Percentiles rank a stretch among this genome's conserved stretches.
These are phyloP conservation scores for Exophiala sp. DNA, from an alignment of 2,329 filamentous ascomycete genomes.

Conservation along the genomic window DNA sequence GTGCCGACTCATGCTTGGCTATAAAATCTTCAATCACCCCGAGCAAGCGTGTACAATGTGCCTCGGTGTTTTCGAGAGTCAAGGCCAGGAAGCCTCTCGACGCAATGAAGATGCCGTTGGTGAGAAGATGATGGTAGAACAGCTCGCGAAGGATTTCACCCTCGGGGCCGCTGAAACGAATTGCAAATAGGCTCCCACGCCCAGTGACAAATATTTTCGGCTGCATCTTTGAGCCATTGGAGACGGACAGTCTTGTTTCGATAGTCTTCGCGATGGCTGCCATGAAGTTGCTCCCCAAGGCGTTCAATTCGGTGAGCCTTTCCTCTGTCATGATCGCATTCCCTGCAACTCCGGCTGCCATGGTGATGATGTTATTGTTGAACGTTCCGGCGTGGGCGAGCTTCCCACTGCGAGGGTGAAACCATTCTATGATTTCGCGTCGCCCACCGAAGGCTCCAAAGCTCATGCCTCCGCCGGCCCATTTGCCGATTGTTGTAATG, in stretches of 20 bases:
- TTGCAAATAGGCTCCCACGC: constrained; percentile 30
- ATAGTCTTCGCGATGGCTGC: background rate
- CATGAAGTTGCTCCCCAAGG: constrained; percentile 21
- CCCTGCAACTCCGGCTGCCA: constrained; percentile 36
- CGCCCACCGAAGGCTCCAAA: constrained; percentile 66
- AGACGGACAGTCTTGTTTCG: constrained; percentile 1
- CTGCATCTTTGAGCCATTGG: background rate
- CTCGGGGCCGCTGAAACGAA: constrained; percentile 27
- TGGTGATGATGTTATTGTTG: constrained; percentile 9
- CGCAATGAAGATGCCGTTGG: constrained; percentile 30
- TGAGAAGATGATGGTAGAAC: constrained; percentile 32
- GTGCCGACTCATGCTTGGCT: background rate
- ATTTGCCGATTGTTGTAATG: constrained; percentile 63
- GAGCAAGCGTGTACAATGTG: constrained; percentile 10
- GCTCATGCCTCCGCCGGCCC: constrained; percentile 61
- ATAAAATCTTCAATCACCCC: background rate
- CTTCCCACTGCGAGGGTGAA: background rate
- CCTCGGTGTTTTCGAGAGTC: constrained; percentile 28
- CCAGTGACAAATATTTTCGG: constrained; percentile 30
- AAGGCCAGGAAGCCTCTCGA: constrained; percentile 32
- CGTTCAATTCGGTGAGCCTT: constrained; percentile 27
- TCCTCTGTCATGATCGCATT: constrained; percentile 24
- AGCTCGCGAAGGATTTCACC: constrained; percentile 22
- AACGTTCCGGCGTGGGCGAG: constrained; percentile 5
- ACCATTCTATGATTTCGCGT: constrained; percentile 52